These are phyloP conservation scores for Diutina pseudorugosa DNA, from an alignment of 1,139 yeast species.

Conservation along the genomic window DNA sequence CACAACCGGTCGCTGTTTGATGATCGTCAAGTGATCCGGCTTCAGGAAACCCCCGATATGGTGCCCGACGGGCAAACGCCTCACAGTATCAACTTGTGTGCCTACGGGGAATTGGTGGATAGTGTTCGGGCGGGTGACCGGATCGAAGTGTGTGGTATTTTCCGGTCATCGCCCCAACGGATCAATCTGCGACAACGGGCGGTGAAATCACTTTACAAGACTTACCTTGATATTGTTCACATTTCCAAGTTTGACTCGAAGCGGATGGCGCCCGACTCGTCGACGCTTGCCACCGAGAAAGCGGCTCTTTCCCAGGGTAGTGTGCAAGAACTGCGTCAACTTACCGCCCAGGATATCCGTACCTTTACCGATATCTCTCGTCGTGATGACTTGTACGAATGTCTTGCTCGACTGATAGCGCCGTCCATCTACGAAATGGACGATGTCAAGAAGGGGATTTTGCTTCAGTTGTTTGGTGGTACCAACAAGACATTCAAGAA, in stretches of 20 bases:
- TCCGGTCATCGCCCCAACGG: slow-evolving; percentile 84
- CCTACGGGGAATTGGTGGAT: slow-evolving; percentile 92
- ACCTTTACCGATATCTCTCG: slow-evolving; percentile 48
- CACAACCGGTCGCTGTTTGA: slow-evolving; percentile 91
- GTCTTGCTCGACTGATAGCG: slow-evolving; percentile 85
- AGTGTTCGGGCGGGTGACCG: slow-evolving; percentile 95
- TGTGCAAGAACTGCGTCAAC: slow-evolving; percentile 61
- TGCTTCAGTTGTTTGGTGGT: slow-evolving; percentile 91
- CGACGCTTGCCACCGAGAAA: slow-evolving; percentile 36
- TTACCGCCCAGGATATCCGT: slow-evolving; percentile 57
- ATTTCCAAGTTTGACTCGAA: slow-evolving; percentile 75
- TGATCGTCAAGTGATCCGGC: slow-evolving; percentile 84
- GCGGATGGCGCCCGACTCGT: slow-evolving; percentile 68
- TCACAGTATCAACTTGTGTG: slow-evolving; percentile 87
- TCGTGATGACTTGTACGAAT: slow-evolving; percentile 73
- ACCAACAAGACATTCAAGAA: slow-evolving; percentile 78
- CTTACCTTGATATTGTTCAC: slow-evolving; percentile 90
- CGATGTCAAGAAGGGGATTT: slow-evolving; percentile 89
- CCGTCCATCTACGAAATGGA: slow-evolving; percentile 94
- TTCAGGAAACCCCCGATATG: slow-evolving; percentile 94
- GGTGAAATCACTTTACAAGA: slow-evolving; percentile 73
- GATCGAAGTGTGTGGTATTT: slow-evolving; percentile 89
- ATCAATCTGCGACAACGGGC: slow-evolving; percentile 80
- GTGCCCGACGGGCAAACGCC: slow-evolving; percentile 99
- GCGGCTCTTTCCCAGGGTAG: slow-evolving; percentile 37